Percentiles rank a stretch among this genome's conserved stretches.
Evolutionary conservation across 257 asterid genomes (phyloP).

Genomic region (Nicotiana benthamiana): DNA sequence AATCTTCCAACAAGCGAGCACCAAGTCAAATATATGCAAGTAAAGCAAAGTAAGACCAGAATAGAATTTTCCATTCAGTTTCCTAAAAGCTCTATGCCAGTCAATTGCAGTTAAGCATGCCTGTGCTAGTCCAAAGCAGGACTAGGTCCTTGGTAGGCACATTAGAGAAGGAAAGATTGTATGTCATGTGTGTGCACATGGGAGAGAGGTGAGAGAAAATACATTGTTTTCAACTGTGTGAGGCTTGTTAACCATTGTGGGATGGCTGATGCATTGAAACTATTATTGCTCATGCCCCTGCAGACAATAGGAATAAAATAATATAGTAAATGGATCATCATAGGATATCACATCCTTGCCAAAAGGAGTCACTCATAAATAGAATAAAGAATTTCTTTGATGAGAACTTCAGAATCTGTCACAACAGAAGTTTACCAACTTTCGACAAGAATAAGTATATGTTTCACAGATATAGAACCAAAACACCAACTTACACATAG

Average conservation of each 20-base stretch:
- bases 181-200: not conserved
- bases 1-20: not conserved
- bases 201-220: slow-evolving; percentile 15
- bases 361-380: not conserved
- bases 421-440: not conserved
- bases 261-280: slow-evolving; percentile 46
- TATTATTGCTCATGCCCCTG: slow-evolving; percentile 94
- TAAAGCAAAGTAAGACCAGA: not conserved
- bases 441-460: not conserved
- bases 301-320: slow-evolving; percentile 7
- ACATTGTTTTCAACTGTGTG: slow-evolving; percentile 74
- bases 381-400: not conserved
- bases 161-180: not conserved
- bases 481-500: slow-evolving; percentile 47
- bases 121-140: not conserved
- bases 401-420: not conserved
- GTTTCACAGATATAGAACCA: not conserved
- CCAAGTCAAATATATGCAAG: not conserved
- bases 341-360: not conserved
- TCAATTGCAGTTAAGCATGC: not conserved
- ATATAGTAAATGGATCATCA: not conserved
- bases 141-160: not conserved
- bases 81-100: not conserved
- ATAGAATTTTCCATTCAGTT: not conserved
- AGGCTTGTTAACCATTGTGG: slow-evolving; percentile 57